Conservation (phyloP, 495 filamentous ascomycete species). For the Margaritispora aquatica region DNA sequence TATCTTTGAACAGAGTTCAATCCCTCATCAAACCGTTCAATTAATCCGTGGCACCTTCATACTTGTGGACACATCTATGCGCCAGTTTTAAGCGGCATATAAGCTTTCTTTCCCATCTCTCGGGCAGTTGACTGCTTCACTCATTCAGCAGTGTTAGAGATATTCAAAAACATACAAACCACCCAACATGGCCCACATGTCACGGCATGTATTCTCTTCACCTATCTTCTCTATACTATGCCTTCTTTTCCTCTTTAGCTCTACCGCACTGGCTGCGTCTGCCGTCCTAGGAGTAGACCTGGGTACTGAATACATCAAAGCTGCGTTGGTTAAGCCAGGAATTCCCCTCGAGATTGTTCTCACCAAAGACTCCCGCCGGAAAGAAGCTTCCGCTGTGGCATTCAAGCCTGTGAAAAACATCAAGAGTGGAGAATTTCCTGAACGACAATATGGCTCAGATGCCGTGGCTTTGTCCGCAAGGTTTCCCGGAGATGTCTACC, state of each 20-base stretch:
- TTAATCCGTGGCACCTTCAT: not conserved
- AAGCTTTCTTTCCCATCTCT: conserved; percentile 9
- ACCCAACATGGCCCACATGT: conserved; percentile 17
- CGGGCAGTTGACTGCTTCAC: conserved; percentile 17
- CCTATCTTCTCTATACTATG: conserved; percentile 38
- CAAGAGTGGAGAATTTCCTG: conserved; percentile 63
- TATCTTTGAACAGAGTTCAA: conserved; percentile 6
- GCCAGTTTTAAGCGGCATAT: conserved; percentile 13
- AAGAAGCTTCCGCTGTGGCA: conserved; percentile 84
- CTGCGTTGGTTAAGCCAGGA: conserved; percentile 91
- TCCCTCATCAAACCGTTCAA: conserved; percentile 9
- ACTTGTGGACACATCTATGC: conserved; percentile 25
- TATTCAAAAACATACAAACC: not conserved
- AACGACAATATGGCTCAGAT: conserved; percentile 86
- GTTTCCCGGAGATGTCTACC: conserved; percentile 89
- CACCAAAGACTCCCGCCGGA: conserved; percentile 97
- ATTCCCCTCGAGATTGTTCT: conserved; percentile 97
- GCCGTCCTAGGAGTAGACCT: conserved; percentile 90
- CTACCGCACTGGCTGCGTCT: conserved; percentile 46
- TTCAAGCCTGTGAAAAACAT: conserved; percentile 76
- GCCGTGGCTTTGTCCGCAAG: conserved; percentile 80
- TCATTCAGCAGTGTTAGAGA: conserved; percentile 23
- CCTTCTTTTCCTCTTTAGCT: conserved; percentile 41
- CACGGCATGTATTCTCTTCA: conserved; percentile 23
- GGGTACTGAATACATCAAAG: conserved; percentile 96